phyloP scores from a whole-genome alignment of 192 early-diverging fungal genomes.

The Coemansia biformis region DNA sequence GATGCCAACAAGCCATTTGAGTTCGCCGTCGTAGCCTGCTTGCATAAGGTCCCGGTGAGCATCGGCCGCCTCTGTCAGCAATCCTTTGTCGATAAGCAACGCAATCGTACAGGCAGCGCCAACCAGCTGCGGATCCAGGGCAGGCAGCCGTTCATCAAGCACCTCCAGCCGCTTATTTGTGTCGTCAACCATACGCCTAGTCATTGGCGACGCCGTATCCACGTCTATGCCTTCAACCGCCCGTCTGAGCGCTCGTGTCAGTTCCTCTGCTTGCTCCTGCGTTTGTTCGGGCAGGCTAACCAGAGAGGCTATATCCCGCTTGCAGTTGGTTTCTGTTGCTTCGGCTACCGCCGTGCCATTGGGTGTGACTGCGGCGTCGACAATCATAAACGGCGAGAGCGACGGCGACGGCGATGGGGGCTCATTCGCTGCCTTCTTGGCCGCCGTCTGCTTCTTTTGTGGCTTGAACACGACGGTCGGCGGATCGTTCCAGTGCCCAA shows the following conservation, averaged over 20 bases:
- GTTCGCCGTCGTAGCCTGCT: constrained; percentile 26
- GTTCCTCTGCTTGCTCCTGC: constrained; percentile 1
- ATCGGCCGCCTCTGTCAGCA: constrained; percentile 12
- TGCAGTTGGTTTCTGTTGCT: too few species aligned
- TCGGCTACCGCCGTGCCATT: too few species aligned
- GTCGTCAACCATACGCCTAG: constrained; percentile 26
- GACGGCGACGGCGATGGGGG: constrained; percentile 7
- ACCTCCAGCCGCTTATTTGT: constrained; percentile 18
- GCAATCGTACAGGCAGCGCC: constrained; percentile 11
- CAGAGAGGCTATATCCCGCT: too few species aligned
- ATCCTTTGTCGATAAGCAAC: constrained; percentile 11
- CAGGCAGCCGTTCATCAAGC: constrained; percentile 24
- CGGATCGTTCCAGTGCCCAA: constrained; percentile 53
- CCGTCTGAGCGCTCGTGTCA: constrained; percentile 1
- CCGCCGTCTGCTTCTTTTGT: too few species aligned
- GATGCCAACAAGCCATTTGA: constrained; percentile 47
- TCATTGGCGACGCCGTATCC: constrained; percentile 7
- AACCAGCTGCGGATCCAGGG: constrained; percentile 12
- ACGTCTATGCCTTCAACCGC: constrained; percentile 4
- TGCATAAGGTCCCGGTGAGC: constrained; percentile 28
- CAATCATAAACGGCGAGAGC: constrained; percentile 28
- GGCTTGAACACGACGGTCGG: constrained; percentile 39
- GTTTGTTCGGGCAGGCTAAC: constrained; percentile 14
- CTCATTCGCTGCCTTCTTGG: constrained; percentile 5
- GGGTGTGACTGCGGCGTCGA: constrained; percentile 15